Percentiles rank a stretch among this genome's conserved stretches.
Evolutionary conservation across 257 asterid genomes (phyloP).

Genomic region (Craterostigma plantagineum): DNA sequence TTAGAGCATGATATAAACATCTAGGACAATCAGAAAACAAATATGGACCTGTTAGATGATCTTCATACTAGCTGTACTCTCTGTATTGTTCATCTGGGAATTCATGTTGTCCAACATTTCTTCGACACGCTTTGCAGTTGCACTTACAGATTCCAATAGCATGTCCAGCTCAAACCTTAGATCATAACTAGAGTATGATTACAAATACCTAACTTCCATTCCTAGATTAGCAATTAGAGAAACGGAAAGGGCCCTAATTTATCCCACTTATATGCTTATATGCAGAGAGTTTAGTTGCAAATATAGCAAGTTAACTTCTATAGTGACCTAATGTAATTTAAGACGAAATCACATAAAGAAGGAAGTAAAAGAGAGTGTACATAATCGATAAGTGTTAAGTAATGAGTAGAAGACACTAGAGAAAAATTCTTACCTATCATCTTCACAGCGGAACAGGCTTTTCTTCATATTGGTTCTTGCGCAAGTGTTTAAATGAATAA

Average conservation of each 20-base stretch:
- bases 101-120: slow-evolving; percentile 17
- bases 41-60: slow-evolving; percentile 19
- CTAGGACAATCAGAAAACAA: not conserved
- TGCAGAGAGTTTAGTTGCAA: no score
- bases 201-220: no score
- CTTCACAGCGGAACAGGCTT: slow-evolving; percentile 91
- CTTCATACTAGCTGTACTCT: slow-evolving; percentile 14
- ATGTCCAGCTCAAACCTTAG: slow-evolving; percentile 35
- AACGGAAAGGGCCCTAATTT: no score
- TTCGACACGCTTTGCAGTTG: slow-evolving; percentile 22
- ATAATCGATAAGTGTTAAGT: no score
- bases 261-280: no score
- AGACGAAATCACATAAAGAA: no score
- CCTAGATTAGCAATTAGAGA: no score
- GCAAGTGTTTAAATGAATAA: slow-evolving; percentile 94
- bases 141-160: slow-evolving; percentile 26
- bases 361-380: no score
- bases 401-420: not conserved
- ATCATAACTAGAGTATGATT: slow-evolving; percentile 3
- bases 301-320: no score
- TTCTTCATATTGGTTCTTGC: slow-evolving; percentile 94
- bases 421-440: slow-evolving; percentile 50
- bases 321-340: no score
- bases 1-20: not conserved
- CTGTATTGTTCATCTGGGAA: slow-evolving; percentile 13